Evolutionary conservation across 2,329 filamentous ascomycete genomes (phyloP).

Genomic region (Piedraia hortae): DNA sequence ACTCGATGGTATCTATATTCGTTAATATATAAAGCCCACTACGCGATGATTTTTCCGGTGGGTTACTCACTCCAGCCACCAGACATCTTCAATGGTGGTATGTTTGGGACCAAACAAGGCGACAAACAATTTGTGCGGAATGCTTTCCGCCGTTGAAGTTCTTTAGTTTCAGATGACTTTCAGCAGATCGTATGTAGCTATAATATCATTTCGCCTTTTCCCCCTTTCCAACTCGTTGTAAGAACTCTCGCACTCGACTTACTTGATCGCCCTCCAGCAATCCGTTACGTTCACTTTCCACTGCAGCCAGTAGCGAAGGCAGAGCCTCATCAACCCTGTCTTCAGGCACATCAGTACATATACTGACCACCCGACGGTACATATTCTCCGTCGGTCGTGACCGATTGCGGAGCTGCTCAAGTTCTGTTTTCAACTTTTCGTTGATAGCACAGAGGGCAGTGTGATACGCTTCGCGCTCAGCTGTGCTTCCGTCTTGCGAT

Average conservation of each 20-base stretch:
- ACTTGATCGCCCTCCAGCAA: conserved; percentile 23
- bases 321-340: conserved; percentile 55
- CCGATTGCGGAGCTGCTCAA: conserved; percentile 37
- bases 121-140: no score
- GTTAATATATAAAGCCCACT: background rate
- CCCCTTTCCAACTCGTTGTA: conserved; percentile 60
- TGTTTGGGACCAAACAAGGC: no score
- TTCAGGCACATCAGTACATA: conserved; percentile 61
- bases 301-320: conserved; percentile 53
- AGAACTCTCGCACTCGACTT: conserved; percentile 47
- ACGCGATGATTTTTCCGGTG: background rate
- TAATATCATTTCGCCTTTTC: no score
- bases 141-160: no score
- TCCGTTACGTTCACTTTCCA: conserved; percentile 45
- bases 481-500: conserved; percentile 7
- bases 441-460: conserved; percentile 2
- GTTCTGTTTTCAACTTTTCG: conserved; percentile 4
- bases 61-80: conserved; percentile 2
- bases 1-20: conserved; percentile 16
- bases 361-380: conserved; percentile 62
- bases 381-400: conserved; percentile 66
- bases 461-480: conserved; percentile 1
- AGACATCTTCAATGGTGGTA: no score
- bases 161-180: no score
- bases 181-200: no score